A percentile compares a stretch with the other conserved stretches of the same genome.
Conservation (phyloP, 1,139 yeast genomes). For the Saccharomyces hybrid region DNA sequence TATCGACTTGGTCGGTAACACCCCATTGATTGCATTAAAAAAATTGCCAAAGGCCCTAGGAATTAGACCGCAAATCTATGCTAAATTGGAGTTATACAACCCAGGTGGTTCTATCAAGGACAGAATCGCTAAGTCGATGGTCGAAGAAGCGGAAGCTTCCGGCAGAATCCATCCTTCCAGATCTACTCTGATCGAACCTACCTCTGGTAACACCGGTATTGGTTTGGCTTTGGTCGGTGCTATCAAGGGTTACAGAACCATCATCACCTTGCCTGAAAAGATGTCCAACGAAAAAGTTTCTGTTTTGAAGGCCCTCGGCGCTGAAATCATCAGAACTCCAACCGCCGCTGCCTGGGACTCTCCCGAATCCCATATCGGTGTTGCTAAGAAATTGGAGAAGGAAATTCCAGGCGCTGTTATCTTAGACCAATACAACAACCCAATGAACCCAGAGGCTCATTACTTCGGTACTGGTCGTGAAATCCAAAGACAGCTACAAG, state of each 20-base stretch:
- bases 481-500: conserved; percentile 61
- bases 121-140: conserved; percentile 82
- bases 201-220: conserved; percentile 88
- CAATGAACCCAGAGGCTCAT: conserved; percentile 77
- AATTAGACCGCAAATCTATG: conserved; percentile 74
- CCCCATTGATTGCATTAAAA: conserved; percentile 72
- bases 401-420: conserved; percentile 84
- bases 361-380: conserved; percentile 88
- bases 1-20: conserved; percentile 54
- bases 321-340: conserved; percentile 86
- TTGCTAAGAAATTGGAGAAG: conserved; percentile 70
- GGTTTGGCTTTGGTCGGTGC: conserved; percentile 86
- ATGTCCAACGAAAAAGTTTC: conserved; percentile 90
- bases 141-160: conserved; percentile 71
- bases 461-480: conserved; percentile 80
- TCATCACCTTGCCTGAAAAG: conserved; percentile 84
- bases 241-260: conserved; percentile 78
- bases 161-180: conserved; percentile 76
- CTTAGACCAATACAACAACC: conserved; percentile 75
- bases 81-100: conserved; percentile 75
- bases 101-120: conserved; percentile 98
- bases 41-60: conserved; percentile 72
- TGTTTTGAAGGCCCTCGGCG: conserved; percentile 82
- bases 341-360: conserved; percentile 93
- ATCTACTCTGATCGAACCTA: conserved; percentile 79